Evolutionary conservation across 495 filamentous ascomycete species (phyloP), one percentile per base, ranked within the genome.

Genomic region (Hypoxylon lienhwacheense): DNA sequence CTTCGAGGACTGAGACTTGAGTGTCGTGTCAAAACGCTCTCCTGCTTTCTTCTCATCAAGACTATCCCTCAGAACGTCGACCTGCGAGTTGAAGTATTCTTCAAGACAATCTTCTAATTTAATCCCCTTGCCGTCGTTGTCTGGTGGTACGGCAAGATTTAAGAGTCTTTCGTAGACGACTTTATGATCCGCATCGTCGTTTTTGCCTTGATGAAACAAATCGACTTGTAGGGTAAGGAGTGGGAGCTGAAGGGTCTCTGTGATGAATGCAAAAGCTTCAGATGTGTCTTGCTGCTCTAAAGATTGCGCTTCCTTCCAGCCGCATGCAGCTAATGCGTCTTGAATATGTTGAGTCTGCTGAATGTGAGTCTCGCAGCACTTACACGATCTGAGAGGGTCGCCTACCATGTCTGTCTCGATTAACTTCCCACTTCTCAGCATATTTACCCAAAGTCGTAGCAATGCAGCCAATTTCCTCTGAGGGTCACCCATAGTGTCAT

Each of bases 221-320:
- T 97, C 91, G 77, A 97, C 91, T 57, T 95, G 95, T 12, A 98
- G 72, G 0, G 92, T 90, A 15, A 98, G 81, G 5, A 96, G 81
- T 4, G 93, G 93, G 20, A 98, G 70, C 51, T 95, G 84, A 24
- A 98, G 76, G 28, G 83, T 89, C 44, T 88, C 91, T 2, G 92
- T 95, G 41, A 98, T 89, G 70, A 96, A 96, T 0, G 85, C 87
- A 66, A 97, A 98, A 1, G 91, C 92, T 67, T 98, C 93, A 0
- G 93, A 97, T 1, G 86, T 85, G 70, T 98, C 93, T 63, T 98
- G 93, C 67, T 98, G 93, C 47, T 80, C 77, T 20, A 89, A 63
- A 32, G 78, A 72, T 11, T 79, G 78, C 26, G 91, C 92, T 37
- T 95, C 92, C 63, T 81, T 75, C 93, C 93, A 98, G 16, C 93